Evolutionary conservation across 2,329 filamentous ascomycete species (phyloP), one percentile per base, ranked within the genome.

Genomic region (Microcera coccophila): DNA sequence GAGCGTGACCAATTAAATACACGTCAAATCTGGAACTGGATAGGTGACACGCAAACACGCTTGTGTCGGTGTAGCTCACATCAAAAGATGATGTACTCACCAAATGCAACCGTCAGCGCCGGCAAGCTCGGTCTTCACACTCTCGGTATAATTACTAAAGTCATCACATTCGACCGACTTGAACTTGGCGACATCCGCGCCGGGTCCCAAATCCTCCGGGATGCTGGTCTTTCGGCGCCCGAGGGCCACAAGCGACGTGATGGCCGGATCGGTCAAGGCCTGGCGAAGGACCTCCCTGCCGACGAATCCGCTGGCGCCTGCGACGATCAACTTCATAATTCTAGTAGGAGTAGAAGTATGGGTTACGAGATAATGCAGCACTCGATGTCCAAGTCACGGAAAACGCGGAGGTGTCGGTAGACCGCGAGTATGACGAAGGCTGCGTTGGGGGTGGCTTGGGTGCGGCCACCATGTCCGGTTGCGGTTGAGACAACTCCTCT

Each of bases 61-160:
- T 36, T 8, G 17, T 5, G 10, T 32, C n/a, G 22, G 28, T 14
- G 18, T 19, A 14, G 15, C 19, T 20, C 2, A 4, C 5, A 14
- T 38, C n/a, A n/a, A n/a, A n/a, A n/a, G n/a, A n/a, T n/a, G n/a
- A n/a, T n/a, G 12, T 12, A 16, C 42, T 8, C 45, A 70, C 69
- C 69, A 72, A 34, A 73, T 69, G 21, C 70, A 73, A 5, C 64
- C 69, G 17, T 63, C 59, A 1, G 72, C 71, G 2, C 62, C 68
- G 1, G 63, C 45, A 3, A 75, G 56, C 21, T 69, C 66, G 4
- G 54, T 55, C 47, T 64, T 70, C 2, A 66, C 63, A 1, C 60
- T 52, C 2, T 70, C 66, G 0, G 68, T 47, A 40, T 73, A 74
- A 7, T 63, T 55, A 11, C 51, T 54, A 24, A 72, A 74, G 49